These are phyloP conservation scores for Eimeria acervulina DNA, from an alignment of 169 alveolate species.

Conservation along the genomic window DNA sequence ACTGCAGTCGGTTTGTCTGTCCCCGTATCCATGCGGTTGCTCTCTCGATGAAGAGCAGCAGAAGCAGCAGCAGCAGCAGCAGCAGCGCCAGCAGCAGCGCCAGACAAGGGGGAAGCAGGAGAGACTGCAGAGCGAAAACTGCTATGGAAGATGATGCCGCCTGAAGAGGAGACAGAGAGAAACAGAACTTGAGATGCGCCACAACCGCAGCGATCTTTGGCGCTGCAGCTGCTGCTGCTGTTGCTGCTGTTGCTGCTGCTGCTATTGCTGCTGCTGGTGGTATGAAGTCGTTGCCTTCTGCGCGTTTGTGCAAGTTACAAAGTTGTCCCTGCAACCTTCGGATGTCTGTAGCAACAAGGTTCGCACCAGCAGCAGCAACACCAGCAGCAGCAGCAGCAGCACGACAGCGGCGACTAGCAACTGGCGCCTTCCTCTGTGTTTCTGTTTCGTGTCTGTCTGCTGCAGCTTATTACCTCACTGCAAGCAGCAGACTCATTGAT, in stretches of 20 bases:
- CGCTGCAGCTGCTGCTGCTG: slow-evolving; percentile 12
- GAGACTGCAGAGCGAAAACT: not conserved
- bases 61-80: slow-evolving; percentile 39
- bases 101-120: not conserved
- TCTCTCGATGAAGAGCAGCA: not conserved
- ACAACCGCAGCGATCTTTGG: not conserved
- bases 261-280: not conserved
- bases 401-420: not conserved
- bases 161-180: not conserved
- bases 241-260: slow-evolving; percentile 14
- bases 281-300: not conserved
- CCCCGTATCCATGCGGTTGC: not conserved
- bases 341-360: too few species aligned
- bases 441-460: not conserved
- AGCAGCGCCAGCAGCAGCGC: not conserved
- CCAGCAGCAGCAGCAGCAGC: slow-evolving; percentile 31
- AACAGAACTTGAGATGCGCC: not conserved
- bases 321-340: too few species aligned
- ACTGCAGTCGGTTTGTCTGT: not conserved
- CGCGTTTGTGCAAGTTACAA: not conserved
- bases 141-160: not conserved
- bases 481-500: not conserved
- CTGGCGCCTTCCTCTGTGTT: not conserved
- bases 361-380: not conserved
- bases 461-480: not conserved